phyloP scores from a whole-genome alignment of 192 early-diverging fungal species.

The Coemansia sp. region DNA sequence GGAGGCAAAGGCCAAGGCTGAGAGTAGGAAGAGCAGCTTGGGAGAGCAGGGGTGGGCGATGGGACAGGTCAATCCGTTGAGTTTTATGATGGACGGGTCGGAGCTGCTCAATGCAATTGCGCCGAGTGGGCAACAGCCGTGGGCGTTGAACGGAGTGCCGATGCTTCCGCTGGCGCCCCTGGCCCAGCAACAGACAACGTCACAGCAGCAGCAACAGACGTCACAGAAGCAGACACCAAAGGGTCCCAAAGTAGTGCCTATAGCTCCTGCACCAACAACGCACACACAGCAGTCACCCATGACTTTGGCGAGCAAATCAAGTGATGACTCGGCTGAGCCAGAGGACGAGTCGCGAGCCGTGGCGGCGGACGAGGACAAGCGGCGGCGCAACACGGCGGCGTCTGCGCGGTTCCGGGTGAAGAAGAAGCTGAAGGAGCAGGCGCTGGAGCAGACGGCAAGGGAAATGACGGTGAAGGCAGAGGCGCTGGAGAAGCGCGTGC shows the following conservation, averaged over 20 bases:
- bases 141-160: slow-evolving; percentile 24
- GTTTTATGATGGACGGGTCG: slow-evolving; percentile 38
- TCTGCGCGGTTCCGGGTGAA: slow-evolving; percentile 92
- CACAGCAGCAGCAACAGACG: slow-evolving; percentile 1
- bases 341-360: slow-evolving; percentile 19
- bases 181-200: slow-evolving; percentile 12
- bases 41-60: neutral
- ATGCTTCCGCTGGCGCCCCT: slow-evolving; percentile 30
- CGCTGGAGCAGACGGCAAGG: slow-evolving; percentile 74
- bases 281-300: neutral
- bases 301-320: neutral
- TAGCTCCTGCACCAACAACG: slow-evolving; percentile 15
- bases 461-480: slow-evolving; percentile 75
- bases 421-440: slow-evolving; percentile 91
- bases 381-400: slow-evolving; percentile 91
- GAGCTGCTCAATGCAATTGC: slow-evolving; percentile 38
- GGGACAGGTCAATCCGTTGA: slow-evolving; percentile 26
- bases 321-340: neutral
- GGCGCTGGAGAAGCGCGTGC: slow-evolving; percentile 70
- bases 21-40: slow-evolving; percentile 4
- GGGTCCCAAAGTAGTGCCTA: slow-evolving; percentile 14
- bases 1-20: slow-evolving; percentile 12
- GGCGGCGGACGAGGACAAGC: slow-evolving; percentile 79
- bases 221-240: slow-evolving; percentile 4
- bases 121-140: slow-evolving; percentile 8